phyloP scores from a whole-genome alignment of 2,329 filamentous ascomycete species.

The Chrysoporthe cubensis region DNA sequence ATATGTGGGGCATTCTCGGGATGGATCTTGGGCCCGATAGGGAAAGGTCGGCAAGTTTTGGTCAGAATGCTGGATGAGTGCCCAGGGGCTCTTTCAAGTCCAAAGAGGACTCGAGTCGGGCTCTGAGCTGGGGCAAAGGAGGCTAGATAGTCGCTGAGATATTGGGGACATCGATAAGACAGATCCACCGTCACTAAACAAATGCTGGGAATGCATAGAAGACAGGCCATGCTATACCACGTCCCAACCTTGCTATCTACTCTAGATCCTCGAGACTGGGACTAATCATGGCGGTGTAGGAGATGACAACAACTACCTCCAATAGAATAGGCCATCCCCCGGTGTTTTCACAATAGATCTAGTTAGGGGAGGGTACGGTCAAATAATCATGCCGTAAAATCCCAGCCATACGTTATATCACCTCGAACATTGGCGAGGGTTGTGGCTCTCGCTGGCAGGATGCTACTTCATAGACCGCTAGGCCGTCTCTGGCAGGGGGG shows the following conservation, averaged over 20 bases:
- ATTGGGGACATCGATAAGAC: neutral
- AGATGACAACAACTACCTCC: too few species aligned
- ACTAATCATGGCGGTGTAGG: too few species aligned
- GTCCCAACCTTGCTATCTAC: too few species aligned
- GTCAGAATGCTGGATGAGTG: conserved; percentile 4
- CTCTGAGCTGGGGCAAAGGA: neutral
- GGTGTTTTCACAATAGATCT: too few species aligned
- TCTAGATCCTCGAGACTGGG: too few species aligned
- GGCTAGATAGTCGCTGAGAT: neutral
- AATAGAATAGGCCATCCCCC: too few species aligned
- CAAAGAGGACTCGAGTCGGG: neutral
- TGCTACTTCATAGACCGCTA: neutral
- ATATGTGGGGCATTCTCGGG: neutral
- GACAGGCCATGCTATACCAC: neutral
- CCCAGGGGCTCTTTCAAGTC: neutral
- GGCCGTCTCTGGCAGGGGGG: neutral
- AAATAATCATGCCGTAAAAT: too few species aligned
- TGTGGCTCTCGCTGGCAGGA: too few species aligned
- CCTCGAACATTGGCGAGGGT: too few species aligned
- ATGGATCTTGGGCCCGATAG: neutral
- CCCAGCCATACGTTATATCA: too few species aligned
- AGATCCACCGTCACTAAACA: neutral
- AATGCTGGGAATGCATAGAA: neutral
- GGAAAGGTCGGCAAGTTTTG: neutral
- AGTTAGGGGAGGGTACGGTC: too few species aligned